Conservation (phyloP, 805 yeast genomes). For the Wickerhamiella allomyrinae region DNA sequence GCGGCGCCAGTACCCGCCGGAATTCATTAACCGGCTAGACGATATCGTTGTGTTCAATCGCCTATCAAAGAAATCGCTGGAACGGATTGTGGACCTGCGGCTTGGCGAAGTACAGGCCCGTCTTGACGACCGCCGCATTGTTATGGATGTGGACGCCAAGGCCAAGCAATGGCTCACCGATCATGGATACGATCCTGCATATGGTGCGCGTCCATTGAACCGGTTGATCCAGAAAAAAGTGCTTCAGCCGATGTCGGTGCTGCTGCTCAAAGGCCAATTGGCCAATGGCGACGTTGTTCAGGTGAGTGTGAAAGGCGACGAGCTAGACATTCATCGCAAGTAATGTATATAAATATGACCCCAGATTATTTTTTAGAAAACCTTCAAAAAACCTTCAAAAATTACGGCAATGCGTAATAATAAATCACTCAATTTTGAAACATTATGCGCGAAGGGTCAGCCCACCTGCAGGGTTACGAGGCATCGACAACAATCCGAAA, state of each 20-base stretch:
- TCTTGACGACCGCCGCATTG: conserved; percentile 62
- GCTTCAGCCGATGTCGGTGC: conserved; percentile 78
- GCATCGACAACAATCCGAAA: too few relatives aligned
- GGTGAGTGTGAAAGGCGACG: conserved; percentile 34
- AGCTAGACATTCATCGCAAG: conserved; percentile 18
- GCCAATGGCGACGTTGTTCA: conserved; percentile 40
- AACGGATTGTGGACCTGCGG: conserved; percentile 74
- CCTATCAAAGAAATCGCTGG: conserved; percentile 58
- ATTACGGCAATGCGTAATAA: too few relatives aligned
- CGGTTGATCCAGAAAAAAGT: conserved; percentile 70
- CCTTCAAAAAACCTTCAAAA: too few relatives aligned
- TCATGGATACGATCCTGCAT: conserved; percentile 78
- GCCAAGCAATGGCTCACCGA: conserved; percentile 71
- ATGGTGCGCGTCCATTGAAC: conserved; percentile 95
- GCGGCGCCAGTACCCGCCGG: conserved; percentile 75
- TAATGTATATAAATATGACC: background rate
- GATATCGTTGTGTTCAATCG: conserved; percentile 90
- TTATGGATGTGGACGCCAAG: conserved; percentile 36
- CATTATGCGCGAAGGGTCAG: too few relatives aligned
- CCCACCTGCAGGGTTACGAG: too few relatives aligned
- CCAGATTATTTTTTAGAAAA: background rate
- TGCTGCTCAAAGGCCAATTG: conserved; percentile 67
- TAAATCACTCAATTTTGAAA: too few relatives aligned
- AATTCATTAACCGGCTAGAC: conserved; percentile 85
- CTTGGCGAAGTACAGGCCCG: conserved; percentile 69